Evolutionary conservation across 805 yeast genomes (phyloP).

Genomic region (Cyberlindnera samutprakarnensis): DNA sequence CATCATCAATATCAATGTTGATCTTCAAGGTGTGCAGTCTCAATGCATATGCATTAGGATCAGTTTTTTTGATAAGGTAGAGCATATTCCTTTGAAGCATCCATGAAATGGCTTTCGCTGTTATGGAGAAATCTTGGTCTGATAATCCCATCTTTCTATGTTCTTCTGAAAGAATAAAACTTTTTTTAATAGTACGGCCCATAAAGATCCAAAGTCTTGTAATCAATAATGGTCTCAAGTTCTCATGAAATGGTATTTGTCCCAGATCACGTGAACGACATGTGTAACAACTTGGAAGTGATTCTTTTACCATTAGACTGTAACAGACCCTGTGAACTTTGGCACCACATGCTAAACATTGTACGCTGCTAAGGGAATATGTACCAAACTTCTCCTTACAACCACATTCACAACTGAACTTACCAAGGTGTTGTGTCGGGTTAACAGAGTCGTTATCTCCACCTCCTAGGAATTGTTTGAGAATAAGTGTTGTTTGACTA

Average conservation of each 20-base stretch:
- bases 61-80: too few relatives aligned
- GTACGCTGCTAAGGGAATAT: conserved; percentile 1
- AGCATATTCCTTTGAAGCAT: too few relatives aligned
- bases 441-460: conserved; percentile 14
- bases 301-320: conserved; percentile 15
- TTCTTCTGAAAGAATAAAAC: conserved; percentile 7
- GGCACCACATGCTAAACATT: conserved; percentile 26
- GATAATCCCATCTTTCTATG: conserved; percentile 14
- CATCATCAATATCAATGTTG: conserved; percentile 5
- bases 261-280: conserved; percentile 20
- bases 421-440: conserved; percentile 24
- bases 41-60: too few relatives aligned
- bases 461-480: conserved; percentile 22
- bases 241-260: conserved; percentile 9
- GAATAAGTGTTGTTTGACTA: conserved; percentile 27
- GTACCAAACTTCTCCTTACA: conserved; percentile 16
- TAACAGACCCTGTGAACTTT: conserved; percentile 29
- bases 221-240: conserved; percentile 26
- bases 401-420: conserved; percentile 23
- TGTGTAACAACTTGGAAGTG: conserved; percentile 19
- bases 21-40: too few relatives aligned
- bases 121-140: background rate
- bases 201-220: conserved; percentile 28
- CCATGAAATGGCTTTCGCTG: conserved; percentile 12
- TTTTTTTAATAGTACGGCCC: conserved; percentile 18